Evolutionary conservation across 164 flowering plant species (phyloP).

Genomic region (Nymphaea thermarum): DNA sequence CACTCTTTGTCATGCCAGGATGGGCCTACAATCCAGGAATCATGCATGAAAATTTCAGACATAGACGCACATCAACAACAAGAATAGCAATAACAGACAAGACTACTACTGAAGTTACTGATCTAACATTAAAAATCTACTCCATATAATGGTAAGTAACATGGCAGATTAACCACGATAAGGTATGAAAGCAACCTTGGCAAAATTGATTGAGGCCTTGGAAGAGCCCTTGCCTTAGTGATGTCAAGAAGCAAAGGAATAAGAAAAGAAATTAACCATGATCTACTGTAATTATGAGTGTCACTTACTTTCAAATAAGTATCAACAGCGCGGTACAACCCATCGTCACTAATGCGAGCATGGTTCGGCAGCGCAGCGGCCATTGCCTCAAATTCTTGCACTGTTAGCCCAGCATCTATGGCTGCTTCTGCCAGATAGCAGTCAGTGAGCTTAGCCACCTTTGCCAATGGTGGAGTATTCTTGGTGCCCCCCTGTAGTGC

Average conservation of each 20-base stretch:
- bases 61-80: too few relatives aligned
- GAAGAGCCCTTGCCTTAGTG: neutral
- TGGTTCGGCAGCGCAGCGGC: conserved; percentile 45
- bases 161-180: too few relatives aligned
- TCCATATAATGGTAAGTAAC: too few relatives aligned
- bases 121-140: too few relatives aligned
- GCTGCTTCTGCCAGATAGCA: conserved; percentile 67
- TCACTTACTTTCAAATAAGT: conserved; percentile 66
- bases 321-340: conserved; percentile 72
- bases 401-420: conserved; percentile 43
- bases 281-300: neutral
- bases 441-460: conserved; percentile 73
- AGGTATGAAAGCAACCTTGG: neutral
- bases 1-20: too few relatives aligned
- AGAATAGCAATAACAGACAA: too few relatives aligned
- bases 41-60: too few relatives aligned
- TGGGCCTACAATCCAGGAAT: too few relatives aligned
- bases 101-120: too few relatives aligned
- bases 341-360: conserved; percentile 55
- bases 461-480: conserved; percentile 45
- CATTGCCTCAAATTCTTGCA: conserved; percentile 36
- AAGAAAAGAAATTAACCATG: neutral
- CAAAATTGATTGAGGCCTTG: neutral
- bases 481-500: conserved; percentile 28
- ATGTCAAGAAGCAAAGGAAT: neutral